Percentiles rank a stretch among this genome's conserved stretches.
phyloP scores from a whole-genome alignment of 2,329 filamentous ascomycete genomes.

The Colletotrichum shisoi region DNA sequence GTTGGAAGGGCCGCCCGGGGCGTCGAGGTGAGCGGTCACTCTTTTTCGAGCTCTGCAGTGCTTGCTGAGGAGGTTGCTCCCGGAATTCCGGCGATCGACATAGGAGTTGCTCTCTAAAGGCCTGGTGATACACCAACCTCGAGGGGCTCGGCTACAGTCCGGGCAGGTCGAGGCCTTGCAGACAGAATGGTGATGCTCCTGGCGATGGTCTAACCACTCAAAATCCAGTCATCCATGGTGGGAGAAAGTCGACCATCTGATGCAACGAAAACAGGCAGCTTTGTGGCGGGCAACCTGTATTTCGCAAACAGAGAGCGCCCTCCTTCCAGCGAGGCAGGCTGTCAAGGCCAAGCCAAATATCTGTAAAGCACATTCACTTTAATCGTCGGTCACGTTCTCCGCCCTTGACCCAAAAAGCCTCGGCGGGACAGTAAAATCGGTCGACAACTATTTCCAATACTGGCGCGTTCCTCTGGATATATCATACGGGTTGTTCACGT shows the following conservation, averaged over 20 bases:
- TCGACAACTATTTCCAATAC: background rate
- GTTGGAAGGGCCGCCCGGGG: background rate
- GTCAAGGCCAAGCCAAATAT: constrained; percentile 1
- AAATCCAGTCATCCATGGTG: background rate
- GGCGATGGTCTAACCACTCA: background rate
- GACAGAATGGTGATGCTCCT: background rate
- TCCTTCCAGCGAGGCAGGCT: background rate
- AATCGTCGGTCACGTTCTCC: background rate
- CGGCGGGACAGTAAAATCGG: constrained; percentile 6
- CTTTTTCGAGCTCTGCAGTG: constrained; percentile 7
- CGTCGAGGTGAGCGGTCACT: constrained; percentile 9
- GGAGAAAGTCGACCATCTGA: constrained; percentile 1
- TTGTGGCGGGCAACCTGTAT: background rate
- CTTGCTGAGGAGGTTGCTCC: constrained; percentile 12
- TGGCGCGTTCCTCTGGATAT: background rate
- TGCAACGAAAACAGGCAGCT: background rate
- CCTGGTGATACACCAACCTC: constrained; percentile 14
- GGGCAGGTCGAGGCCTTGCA: background rate
- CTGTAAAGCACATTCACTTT: background rate
- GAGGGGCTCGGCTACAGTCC: background rate
- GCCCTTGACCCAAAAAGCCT: constrained; percentile 19
- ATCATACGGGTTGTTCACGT: constrained; percentile 10
- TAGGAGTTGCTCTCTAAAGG: background rate
- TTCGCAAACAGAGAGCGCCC: background rate
- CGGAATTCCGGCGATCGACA: constrained; percentile 13